phyloP scores from a whole-genome alignment of 495 filamentous ascomycete species.

The Aspergillus wentii region DNA sequence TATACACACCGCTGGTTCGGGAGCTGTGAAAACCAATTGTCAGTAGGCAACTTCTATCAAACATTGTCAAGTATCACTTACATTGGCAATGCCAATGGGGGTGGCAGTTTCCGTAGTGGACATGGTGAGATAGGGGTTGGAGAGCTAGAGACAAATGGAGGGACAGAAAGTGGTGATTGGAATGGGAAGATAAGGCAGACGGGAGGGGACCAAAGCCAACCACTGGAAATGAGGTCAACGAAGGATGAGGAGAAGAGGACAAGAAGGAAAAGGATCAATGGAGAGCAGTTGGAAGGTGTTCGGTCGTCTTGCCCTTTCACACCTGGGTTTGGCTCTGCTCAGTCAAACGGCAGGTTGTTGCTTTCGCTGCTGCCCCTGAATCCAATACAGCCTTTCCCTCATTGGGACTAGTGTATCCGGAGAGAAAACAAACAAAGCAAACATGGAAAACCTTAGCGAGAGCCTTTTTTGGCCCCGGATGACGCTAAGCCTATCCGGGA shows the following conservation, averaged over 20 bases:
- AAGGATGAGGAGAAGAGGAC: slow-evolving; percentile 16
- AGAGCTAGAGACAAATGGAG: slow-evolving; percentile 8
- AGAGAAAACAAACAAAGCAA: slow-evolving; percentile 2
- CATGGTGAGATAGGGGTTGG: slow-evolving; percentile 51
- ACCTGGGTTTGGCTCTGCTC: slow-evolving; percentile 12
- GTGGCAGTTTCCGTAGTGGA: slow-evolving; percentile 79
- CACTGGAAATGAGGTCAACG: slow-evolving; percentile 1
- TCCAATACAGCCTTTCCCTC: slow-evolving; percentile 7
- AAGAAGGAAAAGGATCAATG: slow-evolving; percentile 2
- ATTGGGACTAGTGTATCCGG: background rate
- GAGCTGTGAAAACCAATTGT: slow-evolving; percentile 43
- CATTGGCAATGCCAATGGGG: slow-evolving; percentile 99
- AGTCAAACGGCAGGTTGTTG: no score
- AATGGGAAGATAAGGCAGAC: slow-evolving; percentile 7
- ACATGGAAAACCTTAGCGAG: background rate
- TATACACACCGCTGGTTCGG: slow-evolving; percentile 78
- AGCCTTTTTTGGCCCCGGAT: no score
- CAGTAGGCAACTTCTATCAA: slow-evolving; percentile 11
- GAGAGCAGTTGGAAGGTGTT: background rate
- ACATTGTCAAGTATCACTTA: slow-evolving; percentile 36
- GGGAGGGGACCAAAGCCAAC: slow-evolving; percentile 1
- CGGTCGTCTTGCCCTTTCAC: slow-evolving; percentile 8
- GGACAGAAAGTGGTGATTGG: slow-evolving; percentile 13
- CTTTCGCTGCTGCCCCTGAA: slow-evolving; percentile 28
- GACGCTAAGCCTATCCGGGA: slow-evolving; percentile 10